phyloP scores from a whole-genome alignment of 2,329 filamentous ascomycete species.

The Atkinsonella texensis region DNA sequence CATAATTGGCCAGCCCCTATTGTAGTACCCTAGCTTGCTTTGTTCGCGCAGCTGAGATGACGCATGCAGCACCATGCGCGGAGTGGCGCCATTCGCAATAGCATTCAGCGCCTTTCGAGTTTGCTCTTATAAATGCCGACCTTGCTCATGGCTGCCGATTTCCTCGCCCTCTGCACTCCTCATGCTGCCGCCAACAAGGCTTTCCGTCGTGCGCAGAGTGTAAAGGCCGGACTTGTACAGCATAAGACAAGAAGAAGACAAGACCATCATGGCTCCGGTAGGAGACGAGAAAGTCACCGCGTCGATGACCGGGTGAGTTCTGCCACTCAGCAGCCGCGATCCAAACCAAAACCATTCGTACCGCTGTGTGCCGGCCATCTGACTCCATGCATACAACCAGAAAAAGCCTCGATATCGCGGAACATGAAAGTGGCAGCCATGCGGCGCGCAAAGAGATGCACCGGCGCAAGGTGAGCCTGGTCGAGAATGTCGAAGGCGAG shows the following conservation, averaged over 20 bases:
- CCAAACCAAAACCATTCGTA: no score
- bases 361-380: background rate
- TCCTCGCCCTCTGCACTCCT: background rate
- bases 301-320: background rate
- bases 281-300: background rate
- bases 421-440: background rate
- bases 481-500: constrained; percentile 9
- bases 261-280: background rate
- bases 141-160: no score
- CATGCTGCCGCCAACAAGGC: background rate
- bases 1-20: background rate
- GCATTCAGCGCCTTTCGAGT: background rate
- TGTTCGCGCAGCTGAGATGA: background rate
- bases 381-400: background rate
- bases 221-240: no score
- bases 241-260: no score
- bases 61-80: background rate
- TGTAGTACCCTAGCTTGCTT: background rate
- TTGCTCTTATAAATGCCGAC: background rate
- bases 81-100: background rate
- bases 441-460: background rate
- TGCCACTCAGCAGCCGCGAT: no score
- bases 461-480: background rate
- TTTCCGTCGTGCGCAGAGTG: no score
- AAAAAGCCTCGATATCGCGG: background rate